A percentile compares a stretch with the other conserved stretches of the same genome.
Conservation (phyloP, 129 eudicot species). For the Rutidosis leptorrhynchoides region DNA sequence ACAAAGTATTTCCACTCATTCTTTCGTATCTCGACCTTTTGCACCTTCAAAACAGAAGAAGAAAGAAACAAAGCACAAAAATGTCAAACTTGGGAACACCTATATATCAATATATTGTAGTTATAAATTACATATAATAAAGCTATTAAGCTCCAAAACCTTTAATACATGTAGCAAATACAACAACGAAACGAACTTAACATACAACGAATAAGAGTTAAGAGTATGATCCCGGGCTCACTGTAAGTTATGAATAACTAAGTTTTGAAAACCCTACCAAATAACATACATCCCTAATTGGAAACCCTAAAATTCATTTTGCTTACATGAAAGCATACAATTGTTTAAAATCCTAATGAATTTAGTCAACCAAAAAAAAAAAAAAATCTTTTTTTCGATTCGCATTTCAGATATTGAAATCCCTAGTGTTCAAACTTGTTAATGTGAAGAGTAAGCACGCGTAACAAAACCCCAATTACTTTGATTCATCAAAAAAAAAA, state of each 20-base stretch:
- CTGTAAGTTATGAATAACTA: not conserved
- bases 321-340: not conserved
- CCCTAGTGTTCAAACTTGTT: constrained; percentile 13
- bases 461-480: constrained; percentile 18
- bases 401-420: constrained; percentile 2
- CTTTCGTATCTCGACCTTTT: constrained; percentile 65
- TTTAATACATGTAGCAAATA: constrained; percentile 8
- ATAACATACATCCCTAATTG: not conserved
- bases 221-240: not conserved
- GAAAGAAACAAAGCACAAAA: constrained; percentile 10
- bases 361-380: not conserved
- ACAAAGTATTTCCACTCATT: constrained; percentile 81
- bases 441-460: constrained; percentile 13
- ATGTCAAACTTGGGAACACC: constrained; percentile 7
- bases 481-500: not conserved
- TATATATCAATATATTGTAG: not conserved
- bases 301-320: constrained; percentile 15
- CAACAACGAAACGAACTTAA: not conserved
- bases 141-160: constrained; percentile 16
- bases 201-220: not conserved
- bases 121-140: not conserved
- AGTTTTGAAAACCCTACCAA: not conserved
- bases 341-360: constrained; percentile 2
- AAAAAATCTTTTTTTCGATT: not conserved
- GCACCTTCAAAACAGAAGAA: constrained; percentile 52